Evolutionary conservation across 805 yeast species (phyloP).

Genomic region (Kurtzmaniella fragi): DNA sequence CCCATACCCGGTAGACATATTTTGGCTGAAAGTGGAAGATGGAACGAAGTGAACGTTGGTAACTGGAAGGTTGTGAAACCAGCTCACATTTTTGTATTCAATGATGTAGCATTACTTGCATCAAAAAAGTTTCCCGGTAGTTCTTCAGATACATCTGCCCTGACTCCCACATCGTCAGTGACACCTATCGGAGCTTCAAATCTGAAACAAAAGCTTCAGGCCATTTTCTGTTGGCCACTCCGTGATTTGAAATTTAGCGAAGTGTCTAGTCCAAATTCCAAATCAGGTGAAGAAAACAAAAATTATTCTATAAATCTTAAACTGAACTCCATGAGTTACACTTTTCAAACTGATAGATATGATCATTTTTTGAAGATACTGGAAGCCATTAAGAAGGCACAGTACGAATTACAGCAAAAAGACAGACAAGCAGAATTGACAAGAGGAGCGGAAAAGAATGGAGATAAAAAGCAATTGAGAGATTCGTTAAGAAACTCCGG

Average conservation of each 20-base stretch:
- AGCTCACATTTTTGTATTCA: slow-evolving; percentile 69
- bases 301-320: slow-evolving; percentile 42
- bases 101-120: slow-evolving; percentile 74
- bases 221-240: slow-evolving; percentile 77
- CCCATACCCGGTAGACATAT: slow-evolving; percentile 78
- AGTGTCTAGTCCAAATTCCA: slow-evolving; percentile 13
- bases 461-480: slow-evolving; percentile 34
- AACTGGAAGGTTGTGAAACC: slow-evolving; percentile 78
- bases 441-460: slow-evolving; percentile 15
- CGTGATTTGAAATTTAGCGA: slow-evolving; percentile 50
- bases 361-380: slow-evolving; percentile 54
- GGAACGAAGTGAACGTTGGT: slow-evolving; percentile 83
- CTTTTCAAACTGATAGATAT: slow-evolving; percentile 56
- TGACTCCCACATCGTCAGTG: not conserved
- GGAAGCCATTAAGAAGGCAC: slow-evolving; percentile 55
- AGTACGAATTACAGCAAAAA: slow-evolving; percentile 41
- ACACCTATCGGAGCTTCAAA: not conserved
- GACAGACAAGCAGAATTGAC: slow-evolving; percentile 19
- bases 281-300: slow-evolving; percentile 14
- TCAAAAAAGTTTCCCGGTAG: slow-evolving; percentile 39
- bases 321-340: slow-evolving; percentile 44
- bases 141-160: not conserved
- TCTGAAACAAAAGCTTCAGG: slow-evolving; percentile 44
- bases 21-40: slow-evolving; percentile 70
- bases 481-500: slow-evolving; percentile 48